Evolutionary conservation across 129 eudicot genomes (phyloP).

Genomic region (Calendula officinalis): DNA sequence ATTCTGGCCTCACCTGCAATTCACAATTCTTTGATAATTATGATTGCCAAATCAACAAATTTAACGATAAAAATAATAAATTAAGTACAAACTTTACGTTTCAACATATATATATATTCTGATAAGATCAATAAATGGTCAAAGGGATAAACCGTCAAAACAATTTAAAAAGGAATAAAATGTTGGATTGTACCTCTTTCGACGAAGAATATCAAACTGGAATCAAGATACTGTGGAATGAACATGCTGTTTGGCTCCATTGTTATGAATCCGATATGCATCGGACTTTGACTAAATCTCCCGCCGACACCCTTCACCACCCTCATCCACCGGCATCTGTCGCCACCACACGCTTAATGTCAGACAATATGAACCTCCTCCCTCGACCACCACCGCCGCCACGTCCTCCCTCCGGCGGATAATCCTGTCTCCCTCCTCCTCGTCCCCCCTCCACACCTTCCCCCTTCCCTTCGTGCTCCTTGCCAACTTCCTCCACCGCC

Average conservation of each 20-base stretch:
- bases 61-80: too few relatives aligned
- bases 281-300: constrained; percentile 32
- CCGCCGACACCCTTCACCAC: constrained; percentile 59
- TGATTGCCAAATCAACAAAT: too few relatives aligned
- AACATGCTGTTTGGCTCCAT: constrained; percentile 86
- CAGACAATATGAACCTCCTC: constrained; percentile 52
- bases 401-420: constrained; percentile 25
- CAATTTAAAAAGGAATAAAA: too few relatives aligned
- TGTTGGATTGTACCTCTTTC: constrained; percentile 45
- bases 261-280: constrained; percentile 81
- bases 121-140: too few relatives aligned
- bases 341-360: constrained; percentile 48
- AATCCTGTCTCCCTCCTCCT: constrained; percentile 21
- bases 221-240: constrained; percentile 84
- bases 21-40: neutral
- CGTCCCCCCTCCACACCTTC: neutral
- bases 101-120: too few relatives aligned
- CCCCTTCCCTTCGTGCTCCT: constrained; percentile 4
- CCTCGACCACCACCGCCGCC: constrained; percentile 3
- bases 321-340: constrained; percentile 82
- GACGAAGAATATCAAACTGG: constrained; percentile 65
- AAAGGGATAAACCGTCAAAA: too few relatives aligned
- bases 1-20: constrained; percentile 75
- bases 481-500: neutral
- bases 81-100: too few relatives aligned